A percentile compares a stretch with the other conserved stretches of the same genome.
Conservation (phyloP, 345 rosid genomes). For the Melaleuca quinquenervia region DNA sequence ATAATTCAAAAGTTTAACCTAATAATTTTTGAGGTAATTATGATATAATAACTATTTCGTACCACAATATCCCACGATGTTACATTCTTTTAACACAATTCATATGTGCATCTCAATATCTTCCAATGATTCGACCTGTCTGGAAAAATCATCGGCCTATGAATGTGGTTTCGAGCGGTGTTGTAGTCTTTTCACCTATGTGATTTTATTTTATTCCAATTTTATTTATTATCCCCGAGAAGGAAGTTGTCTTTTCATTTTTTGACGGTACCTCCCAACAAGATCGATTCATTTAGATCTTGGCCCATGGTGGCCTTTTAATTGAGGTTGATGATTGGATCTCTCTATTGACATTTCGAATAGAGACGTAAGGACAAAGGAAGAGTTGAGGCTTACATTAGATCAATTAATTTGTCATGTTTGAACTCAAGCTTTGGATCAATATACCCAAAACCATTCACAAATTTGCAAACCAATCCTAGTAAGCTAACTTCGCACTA, state of each 20-base stretch:
- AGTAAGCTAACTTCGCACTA: not conserved
- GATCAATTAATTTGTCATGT: not conserved
- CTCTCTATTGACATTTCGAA: not conserved
- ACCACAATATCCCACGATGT: not conserved
- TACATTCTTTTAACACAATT: not conserved
- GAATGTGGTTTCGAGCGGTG: not conserved
- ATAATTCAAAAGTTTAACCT: not conserved
- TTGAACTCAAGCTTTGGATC: not conserved
- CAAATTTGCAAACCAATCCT: not conserved
- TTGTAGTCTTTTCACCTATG: not conserved
- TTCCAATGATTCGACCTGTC: not conserved
- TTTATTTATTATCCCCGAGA: not conserved
- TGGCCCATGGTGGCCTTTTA: not conserved
- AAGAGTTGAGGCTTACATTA: not conserved
- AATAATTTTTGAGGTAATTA: rapidly evolving
- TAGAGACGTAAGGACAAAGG: not conserved
- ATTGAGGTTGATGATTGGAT: not conserved
- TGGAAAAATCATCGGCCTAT: not conserved
- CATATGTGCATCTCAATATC: rapidly evolving
- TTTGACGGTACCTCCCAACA: not conserved
- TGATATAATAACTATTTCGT: not conserved
- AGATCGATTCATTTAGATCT: not conserved
- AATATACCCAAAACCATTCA: not conserved
- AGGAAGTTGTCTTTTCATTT: not conserved
- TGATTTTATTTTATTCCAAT: not conserved